phyloP scores from a whole-genome alignment of 2,329 filamentous ascomycete species.

The Pyricularia pennisetigena region DNA sequence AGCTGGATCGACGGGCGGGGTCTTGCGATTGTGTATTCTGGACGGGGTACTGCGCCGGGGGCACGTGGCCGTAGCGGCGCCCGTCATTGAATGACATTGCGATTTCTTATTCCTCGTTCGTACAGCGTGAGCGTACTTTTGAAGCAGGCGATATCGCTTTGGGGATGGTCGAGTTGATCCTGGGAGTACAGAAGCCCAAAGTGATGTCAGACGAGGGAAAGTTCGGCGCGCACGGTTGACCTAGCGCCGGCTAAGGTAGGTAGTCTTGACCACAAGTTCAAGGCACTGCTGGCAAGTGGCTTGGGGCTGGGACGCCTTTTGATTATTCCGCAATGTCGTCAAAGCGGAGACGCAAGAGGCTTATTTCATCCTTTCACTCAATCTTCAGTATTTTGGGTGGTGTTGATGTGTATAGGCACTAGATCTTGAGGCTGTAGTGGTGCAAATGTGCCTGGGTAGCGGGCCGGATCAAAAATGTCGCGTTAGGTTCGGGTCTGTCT shows the following conservation, averaged over 20 bases:
- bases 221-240: background rate
- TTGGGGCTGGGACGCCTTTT: background rate
- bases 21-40: constrained; percentile 29
- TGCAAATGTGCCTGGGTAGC: background rate
- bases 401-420: background rate
- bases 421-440: background rate
- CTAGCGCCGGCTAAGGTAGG: background rate
- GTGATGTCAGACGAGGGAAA: background rate
- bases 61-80: constrained; percentile 56
- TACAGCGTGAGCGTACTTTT: background rate
- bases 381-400: background rate
- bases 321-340: background rate
- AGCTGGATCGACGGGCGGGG: constrained; percentile 51
- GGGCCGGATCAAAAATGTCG: background rate
- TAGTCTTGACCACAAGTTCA: background rate
- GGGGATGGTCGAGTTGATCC: constrained; percentile 3
- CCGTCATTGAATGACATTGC: constrained; percentile 56
- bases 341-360: background rate
- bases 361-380: background rate
- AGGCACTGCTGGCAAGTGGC: background rate
- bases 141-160: background rate
- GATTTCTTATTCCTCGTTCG: constrained; percentile 2
- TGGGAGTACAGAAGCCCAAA: constrained; percentile 2
- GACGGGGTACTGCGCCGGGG: constrained; percentile 54
- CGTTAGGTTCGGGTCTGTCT: background rate